Evolutionary conservation across 805 yeast species (phyloP).

Genomic region (Candida michaelii): DNA sequence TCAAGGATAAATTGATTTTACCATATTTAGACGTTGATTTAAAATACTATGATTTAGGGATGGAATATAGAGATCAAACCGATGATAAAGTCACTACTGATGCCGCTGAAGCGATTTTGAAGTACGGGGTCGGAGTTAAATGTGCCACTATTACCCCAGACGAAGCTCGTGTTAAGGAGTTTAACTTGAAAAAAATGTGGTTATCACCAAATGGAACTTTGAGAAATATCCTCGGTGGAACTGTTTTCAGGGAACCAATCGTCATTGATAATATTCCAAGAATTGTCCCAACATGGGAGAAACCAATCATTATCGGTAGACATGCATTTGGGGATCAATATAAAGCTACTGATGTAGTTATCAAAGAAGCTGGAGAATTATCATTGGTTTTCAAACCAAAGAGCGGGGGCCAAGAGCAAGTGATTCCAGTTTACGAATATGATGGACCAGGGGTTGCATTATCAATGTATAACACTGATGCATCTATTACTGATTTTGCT

Average conservation of each 20-base stretch:
- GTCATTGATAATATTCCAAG: conserved; percentile 87
- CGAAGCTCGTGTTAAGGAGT: conserved; percentile 92
- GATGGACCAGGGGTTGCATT: conserved; percentile 77
- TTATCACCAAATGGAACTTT: conserved; percentile 95
- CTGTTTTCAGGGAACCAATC: conserved; percentile 96
- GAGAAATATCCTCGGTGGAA: conserved; percentile 93
- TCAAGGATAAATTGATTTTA: conserved; percentile 78
- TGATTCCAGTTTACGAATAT: conserved; percentile 66
- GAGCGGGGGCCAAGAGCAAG: conserved; percentile 56
- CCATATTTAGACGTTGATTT: conserved; percentile 88
- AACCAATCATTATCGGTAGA: conserved; percentile 95
- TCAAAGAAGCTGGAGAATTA: conserved; percentile 78
- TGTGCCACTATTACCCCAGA: conserved; percentile 99
- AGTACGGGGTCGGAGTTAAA: conserved; percentile 91
- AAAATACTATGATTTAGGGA: conserved; percentile 88
- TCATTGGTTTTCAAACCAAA: conserved; percentile 74
- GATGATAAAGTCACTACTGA: conserved; percentile 86
- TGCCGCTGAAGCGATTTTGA: conserved; percentile 84
- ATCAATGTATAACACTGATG: conserved; percentile 95
- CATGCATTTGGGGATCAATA: conserved; percentile 98
- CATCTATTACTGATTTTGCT: conserved; percentile 89
- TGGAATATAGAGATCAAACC: conserved; percentile 83
- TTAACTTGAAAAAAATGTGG: conserved; percentile 94
- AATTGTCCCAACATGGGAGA: conserved; percentile 86
- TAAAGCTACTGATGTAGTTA: conserved; percentile 82